Evolutionary conservation across 2,329 filamentous ascomycete species (phyloP), one percentile per base, ranked within the genome.

Genomic region (Colletotrichum navitas): DNA sequence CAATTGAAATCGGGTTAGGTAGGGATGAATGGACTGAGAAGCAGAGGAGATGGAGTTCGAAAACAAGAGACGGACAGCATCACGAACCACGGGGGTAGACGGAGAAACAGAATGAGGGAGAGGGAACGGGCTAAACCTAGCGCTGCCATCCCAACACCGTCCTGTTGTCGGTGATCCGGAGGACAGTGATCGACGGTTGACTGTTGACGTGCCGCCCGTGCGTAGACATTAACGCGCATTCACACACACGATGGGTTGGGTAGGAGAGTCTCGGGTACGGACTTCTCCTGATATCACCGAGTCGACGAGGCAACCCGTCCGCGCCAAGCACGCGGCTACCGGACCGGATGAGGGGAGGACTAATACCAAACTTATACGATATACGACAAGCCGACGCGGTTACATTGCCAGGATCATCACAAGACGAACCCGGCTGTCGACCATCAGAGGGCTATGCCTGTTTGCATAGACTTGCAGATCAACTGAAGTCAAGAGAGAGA

Each of bases 131-230:
- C 68, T 60, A 60, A 59, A 39, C 45, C 59, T 54, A 63, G 64
- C 29, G 24, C 65, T 69, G 69, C 65, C 65, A 72, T 69, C 65
- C 54, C 47, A 60, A 72, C 39, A 47, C 63, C 29, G 47, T 72
- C 59, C 47, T 64, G 47, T 68, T 60, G 45, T 68, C 65, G 65
- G 69, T 63, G 52, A 72, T 69, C 65, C 69, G 65, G 49, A 55
- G 65, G 59, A 56, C 45, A 34, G 29, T 72, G 69, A 69, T 69
- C 39, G 69, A 68, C 59, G 26, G 52, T 60, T 70, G 67, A 66
- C 67, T 55, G 63, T 64, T 64, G 62, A 56, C 39, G 39, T 64
- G 36, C 47, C 29, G 47, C n/a, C 65, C 65, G 69, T 72, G 69
- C 69, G 69, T 55, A 41, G 34, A 47, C 45, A 14, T 47, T 24